phyloP scores from a whole-genome alignment of 2,329 filamentous ascomycete genomes.

The Epichloe hybrida region DNA sequence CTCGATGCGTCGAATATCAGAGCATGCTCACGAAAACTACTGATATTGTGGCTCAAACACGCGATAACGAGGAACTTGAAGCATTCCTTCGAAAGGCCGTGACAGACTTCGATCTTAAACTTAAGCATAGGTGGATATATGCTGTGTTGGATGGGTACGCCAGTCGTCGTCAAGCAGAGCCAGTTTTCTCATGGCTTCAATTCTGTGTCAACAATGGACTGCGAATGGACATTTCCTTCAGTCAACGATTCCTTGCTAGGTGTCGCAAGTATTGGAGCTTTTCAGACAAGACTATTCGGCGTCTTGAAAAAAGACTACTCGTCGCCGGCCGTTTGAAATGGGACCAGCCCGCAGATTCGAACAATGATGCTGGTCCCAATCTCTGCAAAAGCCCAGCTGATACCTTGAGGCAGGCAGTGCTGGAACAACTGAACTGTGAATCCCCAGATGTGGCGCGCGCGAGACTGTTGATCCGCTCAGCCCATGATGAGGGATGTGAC shows the following conservation, averaged over 20 bases:
- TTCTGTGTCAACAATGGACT: constrained; percentile 18
- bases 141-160: constrained; percentile 19
- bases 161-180: constrained; percentile 14
- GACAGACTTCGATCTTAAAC: constrained; percentile 12
- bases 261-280: constrained; percentile 23
- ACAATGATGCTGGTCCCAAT: neutral
- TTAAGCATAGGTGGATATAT: constrained; percentile 17
- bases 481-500: constrained; percentile 27
- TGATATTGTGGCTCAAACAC: constrained; percentile 16
- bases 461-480: constrained; percentile 24
- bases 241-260: constrained; percentile 14
- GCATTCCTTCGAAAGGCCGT: constrained; percentile 15
- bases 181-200: constrained; percentile 18
- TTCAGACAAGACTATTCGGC: constrained; percentile 14
- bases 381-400: neutral
- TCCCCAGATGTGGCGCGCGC: constrained; percentile 19
- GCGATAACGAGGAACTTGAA: constrained; percentile 16
- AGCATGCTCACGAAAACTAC: constrained; percentile 19
- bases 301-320: constrained; percentile 5
- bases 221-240: constrained; percentile 16
- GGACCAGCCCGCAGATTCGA: constrained; percentile 11
- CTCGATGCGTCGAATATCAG: constrained; percentile 13
- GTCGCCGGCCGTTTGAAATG: constrained; percentile 21
- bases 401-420: constrained; percentile 32
- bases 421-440: constrained; percentile 25